A percentile compares a stretch with the other conserved stretches of the same genome.
phyloP scores from a whole-genome alignment of 2,329 filamentous ascomycete species.

The Epichloe scottii region DNA sequence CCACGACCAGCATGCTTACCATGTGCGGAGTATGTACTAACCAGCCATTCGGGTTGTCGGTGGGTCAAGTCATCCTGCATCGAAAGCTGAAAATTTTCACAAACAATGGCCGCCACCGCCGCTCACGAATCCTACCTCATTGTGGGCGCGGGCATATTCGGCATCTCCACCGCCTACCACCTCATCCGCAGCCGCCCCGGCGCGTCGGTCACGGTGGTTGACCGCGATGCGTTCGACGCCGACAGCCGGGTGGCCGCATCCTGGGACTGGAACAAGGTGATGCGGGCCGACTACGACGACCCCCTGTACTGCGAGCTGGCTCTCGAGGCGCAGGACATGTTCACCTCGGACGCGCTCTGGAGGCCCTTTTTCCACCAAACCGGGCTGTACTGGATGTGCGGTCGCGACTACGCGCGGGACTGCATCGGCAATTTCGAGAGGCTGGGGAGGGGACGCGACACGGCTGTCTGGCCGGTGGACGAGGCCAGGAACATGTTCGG shows the following conservation, averaged over 20 bases:
- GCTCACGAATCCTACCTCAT: conserved; percentile 36
- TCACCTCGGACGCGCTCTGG: conserved; percentile 44
- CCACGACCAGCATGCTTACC: no score
- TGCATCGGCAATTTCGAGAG: conserved; percentile 41
- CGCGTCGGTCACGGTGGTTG: conserved; percentile 42
- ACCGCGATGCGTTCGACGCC: conserved; percentile 40
- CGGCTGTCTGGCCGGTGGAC: conserved; percentile 31
- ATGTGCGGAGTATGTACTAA: no score
- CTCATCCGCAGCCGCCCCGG: conserved; percentile 38
- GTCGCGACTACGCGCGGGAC: conserved; percentile 34
- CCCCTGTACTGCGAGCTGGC: conserved; percentile 51
- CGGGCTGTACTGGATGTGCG: conserved; percentile 45
- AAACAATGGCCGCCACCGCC: conserved; percentile 8
- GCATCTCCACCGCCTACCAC: conserved; percentile 52
- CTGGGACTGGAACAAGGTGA: conserved; percentile 62
- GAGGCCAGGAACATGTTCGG: conserved; percentile 38
- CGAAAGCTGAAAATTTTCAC: background rate
- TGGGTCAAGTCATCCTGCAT: no score
- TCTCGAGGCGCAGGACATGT: conserved; percentile 52
- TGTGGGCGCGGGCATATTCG: conserved; percentile 53
- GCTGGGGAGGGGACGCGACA: conserved; percentile 26
- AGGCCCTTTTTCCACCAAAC: conserved; percentile 44
- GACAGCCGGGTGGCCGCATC: conserved; percentile 44
- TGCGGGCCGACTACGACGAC: conserved; percentile 57
- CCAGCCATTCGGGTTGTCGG: no score